Evolutionary conservation across 164 flowering plant species (phyloP), one percentile per base, ranked within the genome.

Genomic region (Magnolia officinalis): DNA sequence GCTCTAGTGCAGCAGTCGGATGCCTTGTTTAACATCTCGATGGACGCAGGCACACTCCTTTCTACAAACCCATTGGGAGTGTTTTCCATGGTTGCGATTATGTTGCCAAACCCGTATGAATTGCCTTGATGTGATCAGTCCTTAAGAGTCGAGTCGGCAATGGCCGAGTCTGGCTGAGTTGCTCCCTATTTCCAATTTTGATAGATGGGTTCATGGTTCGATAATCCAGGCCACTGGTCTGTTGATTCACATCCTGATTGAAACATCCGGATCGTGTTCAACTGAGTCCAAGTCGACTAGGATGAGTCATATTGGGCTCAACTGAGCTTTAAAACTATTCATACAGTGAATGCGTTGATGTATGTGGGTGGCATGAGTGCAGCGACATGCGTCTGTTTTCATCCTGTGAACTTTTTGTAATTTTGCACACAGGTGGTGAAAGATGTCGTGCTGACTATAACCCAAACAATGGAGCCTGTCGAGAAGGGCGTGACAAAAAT

Each of bases 391-490:
- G 14, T 59, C 63, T 59, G n/a, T 59, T 59, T 59, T 13, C n/a
- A 13, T 59, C 18, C 14, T 59, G 14, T 13, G 14, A 19, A 13
- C 63, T 59, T 59, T 37, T 13, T 19, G 61, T 18, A 31, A 61
- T 87, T 37, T 37, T 37, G 52, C 23, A 24, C 45, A 37, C 88
- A 95, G 98, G 96, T 95, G 20, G 90, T 89, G 37, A 87, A 91
- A 86, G 98, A 95, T 81, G 98, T 95, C 3, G 92, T 86, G 49
- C 77, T 95, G 87, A 93, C 96, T 5, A 88, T 95, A 77, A 92
- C 86, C 76, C 96, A 95, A 81, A 97, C 98, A 31, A 93, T 93
- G 20, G 91, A 90, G 74, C 98, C 96, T 9, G 93, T 95, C 70
- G 97, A 86, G 72, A 91, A 91, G 79, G 97, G 94, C 8, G 86